phyloP scores from a whole-genome alignment of 768 basidiomycete species.

The Auricularia auricula-judae region DNA sequence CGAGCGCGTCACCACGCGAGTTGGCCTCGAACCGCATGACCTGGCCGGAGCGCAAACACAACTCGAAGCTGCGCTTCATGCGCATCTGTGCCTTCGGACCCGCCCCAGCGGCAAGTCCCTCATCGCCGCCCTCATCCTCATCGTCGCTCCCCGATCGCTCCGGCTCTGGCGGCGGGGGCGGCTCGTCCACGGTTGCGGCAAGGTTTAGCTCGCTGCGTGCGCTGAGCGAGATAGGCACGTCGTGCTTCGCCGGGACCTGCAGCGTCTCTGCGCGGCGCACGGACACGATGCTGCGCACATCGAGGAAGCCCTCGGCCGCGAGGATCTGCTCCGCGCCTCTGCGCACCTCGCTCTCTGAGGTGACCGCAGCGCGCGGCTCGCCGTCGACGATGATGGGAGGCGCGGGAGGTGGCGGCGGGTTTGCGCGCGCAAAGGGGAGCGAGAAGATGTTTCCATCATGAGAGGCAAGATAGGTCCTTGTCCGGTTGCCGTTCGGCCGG shows the following conservation, averaged over 20 bases:
- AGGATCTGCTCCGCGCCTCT: conserved; percentile 57
- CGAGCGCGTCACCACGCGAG: conserved; percentile 53
- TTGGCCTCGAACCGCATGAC: conserved; percentile 69
- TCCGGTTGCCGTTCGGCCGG: conserved; percentile 39
- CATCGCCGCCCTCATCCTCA: conserved; percentile 57
- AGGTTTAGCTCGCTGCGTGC: conserved; percentile 25
- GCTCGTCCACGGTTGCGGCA: conserved; percentile 18
- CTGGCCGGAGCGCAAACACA: conserved; percentile 56
- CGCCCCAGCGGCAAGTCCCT: conserved; percentile 25
- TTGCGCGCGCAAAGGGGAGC: conserved; percentile 36
- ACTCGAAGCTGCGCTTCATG: conserved; percentile 65
- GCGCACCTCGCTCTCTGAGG: conserved; percentile 42
- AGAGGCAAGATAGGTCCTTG: conserved; percentile 53
- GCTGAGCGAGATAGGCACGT: neutral
- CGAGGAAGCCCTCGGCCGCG: conserved; percentile 54
- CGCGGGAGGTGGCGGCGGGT: conserved; percentile 64
- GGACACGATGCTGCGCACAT: conserved; percentile 55
- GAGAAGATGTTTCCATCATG: conserved; percentile 69
- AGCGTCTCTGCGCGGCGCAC: conserved; percentile 45
- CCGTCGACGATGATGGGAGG: conserved; percentile 20
- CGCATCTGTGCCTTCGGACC: conserved; percentile 35
- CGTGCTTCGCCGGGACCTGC: neutral
- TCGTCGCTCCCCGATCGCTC: conserved; percentile 39
- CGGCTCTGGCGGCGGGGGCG: conserved; percentile 23
- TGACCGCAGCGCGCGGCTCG: conserved; percentile 9